These are phyloP conservation scores for Myrica gale DNA, from an alignment of 306 rosid genomes.

Conservation along the genomic window DNA sequence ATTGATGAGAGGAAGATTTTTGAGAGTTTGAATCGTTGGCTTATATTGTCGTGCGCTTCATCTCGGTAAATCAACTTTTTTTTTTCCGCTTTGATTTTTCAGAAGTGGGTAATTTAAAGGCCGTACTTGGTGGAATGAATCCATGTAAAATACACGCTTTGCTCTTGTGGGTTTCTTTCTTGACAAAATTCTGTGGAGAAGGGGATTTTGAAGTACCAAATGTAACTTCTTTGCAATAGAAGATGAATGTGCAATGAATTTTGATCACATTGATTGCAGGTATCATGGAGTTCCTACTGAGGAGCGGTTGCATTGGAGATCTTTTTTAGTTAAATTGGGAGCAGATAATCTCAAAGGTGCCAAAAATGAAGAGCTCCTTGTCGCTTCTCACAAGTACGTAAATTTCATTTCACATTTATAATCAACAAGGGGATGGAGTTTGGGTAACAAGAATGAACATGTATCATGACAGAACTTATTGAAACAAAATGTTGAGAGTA, in stretches of 20 bases:
- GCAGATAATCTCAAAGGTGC: constrained; percentile 93
- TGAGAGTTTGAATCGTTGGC: not conserved
- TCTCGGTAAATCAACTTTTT: not conserved
- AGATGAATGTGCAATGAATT: not conserved
- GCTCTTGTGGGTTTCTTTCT: not conserved
- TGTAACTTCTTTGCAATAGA: not conserved
- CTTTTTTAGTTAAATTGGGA: constrained; percentile 89
- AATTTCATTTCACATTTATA: not conserved
- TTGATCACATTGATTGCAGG: constrained; percentile 33
- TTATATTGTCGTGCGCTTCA: not conserved
- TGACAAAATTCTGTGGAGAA: not conserved
- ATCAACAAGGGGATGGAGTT: not conserved
- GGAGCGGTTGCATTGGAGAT: constrained; percentile 94
- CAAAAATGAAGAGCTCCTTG: constrained; percentile 90
- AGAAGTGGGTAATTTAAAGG: not conserved
- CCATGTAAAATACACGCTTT: not conserved
- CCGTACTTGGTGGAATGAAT: not conserved
- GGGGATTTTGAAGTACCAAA: not conserved
- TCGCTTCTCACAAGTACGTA: constrained; percentile 90
- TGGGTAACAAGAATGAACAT: not conserved
- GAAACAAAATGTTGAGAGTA: not conserved
- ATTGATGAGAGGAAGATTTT: not conserved
- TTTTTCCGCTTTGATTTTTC: not conserved
- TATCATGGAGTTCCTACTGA: constrained; percentile 96
- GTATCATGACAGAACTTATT: not conserved